Percentiles rank a stretch among this genome's conserved stretches.
phyloP scores from a whole-genome alignment of 1,284 basidiomycete species.

The Marasmius sp. region DNA sequence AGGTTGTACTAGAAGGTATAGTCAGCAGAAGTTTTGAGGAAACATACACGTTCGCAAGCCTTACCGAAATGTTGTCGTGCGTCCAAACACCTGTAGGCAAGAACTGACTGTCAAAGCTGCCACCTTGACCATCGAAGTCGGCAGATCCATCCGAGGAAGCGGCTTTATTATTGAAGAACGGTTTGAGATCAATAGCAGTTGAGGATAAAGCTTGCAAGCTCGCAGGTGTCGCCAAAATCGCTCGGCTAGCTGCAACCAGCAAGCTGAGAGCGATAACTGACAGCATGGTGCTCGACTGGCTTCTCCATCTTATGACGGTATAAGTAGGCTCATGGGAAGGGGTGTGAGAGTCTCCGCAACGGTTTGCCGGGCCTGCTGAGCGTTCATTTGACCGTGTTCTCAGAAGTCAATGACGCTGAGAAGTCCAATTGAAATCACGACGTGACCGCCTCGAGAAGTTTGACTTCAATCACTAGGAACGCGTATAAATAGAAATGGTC shows the following conservation, averaged over 20 bases:
- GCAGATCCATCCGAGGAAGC: conserved; percentile 39
- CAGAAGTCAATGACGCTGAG: no score
- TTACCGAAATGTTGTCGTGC: conserved; percentile 36
- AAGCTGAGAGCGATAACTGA: not conserved
- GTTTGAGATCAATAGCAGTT: conserved; percentile 22
- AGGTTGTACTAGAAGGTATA: conserved; percentile 32
- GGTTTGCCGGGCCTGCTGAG: no score
- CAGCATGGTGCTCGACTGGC: not conserved
- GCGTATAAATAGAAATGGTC: no score
- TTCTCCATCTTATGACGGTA: no score
- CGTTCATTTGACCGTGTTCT: no score
- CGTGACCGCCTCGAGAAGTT: no score
- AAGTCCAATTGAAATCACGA: no score
- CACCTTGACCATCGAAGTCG: conserved; percentile 35
- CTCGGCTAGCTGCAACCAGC: not conserved
- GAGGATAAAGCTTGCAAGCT: conserved; percentile 27
- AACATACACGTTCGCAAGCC: not conserved
- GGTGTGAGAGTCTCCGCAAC: no score
- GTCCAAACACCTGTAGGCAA: conserved; percentile 33
- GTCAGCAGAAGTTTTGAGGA: not conserved
- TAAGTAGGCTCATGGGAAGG: no score
- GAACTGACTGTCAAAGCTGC: conserved; percentile 36
- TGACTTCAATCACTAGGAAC: no score
- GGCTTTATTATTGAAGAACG: conserved; percentile 39
- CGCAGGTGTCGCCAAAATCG: not conserved